Evolutionary conservation across 371 early-diverging fungal species (phyloP).

Genomic region (Conidiobolus coronatus): DNA sequence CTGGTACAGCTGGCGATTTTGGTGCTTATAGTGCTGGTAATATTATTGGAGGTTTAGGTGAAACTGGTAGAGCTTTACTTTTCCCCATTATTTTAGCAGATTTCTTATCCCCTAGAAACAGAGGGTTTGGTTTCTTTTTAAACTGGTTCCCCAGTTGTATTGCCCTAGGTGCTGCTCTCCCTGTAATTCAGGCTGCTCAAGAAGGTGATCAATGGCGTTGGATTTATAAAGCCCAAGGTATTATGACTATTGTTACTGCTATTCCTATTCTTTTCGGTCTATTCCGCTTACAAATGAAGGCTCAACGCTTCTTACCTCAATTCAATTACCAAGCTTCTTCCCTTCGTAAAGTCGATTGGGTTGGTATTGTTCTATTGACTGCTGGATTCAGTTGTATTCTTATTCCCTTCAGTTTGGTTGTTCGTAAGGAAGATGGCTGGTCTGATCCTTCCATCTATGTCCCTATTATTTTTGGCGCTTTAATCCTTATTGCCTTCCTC

Average conservation of each 20-base stretch:
- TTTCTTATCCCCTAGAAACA: not conserved
- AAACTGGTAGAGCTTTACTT: not conserved
- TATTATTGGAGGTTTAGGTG: too few species aligned
- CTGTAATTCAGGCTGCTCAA: not conserved
- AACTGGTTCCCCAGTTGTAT: not conserved
- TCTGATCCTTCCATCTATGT: not conserved
- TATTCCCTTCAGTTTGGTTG: not conserved
- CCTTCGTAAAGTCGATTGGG: not conserved
- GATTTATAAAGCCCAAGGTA: too few species aligned
- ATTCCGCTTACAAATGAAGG: too few species aligned
- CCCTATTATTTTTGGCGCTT: not conserved
- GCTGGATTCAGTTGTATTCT: not conserved
- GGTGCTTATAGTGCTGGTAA: too few species aligned
- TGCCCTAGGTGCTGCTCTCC: not conserved
- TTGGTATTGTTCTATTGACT: not conserved
- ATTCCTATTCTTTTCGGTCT: too few species aligned
- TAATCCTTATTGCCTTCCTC: not conserved
- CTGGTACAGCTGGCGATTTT: too few species aligned
- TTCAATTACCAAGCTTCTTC: too few species aligned
- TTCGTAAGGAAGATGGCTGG: not conserved
- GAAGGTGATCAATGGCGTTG: not conserved
- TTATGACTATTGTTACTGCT: too few species aligned
- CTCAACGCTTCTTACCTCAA: too few species aligned
- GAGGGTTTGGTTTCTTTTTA: not conserved
- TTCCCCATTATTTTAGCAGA: not conserved